phyloP scores from a whole-genome alignment of 73 alveolate species.

The Paramecium biaurelia region DNA sequence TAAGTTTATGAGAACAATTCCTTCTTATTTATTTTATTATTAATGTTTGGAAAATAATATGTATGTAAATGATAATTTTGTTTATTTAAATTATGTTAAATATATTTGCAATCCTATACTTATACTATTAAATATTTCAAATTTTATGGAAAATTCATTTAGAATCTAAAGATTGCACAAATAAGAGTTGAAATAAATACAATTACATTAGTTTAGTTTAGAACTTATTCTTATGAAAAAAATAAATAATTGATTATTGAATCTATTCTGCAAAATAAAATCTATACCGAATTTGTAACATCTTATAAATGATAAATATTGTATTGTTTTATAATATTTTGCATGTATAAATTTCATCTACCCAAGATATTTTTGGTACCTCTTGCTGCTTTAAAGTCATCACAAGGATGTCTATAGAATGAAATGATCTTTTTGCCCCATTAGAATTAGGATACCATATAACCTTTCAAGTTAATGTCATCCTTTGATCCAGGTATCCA shows the following conservation, averaged over 20 bases:
- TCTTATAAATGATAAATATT: neutral
- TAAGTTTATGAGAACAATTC: neutral
- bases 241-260: no score
- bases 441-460: slow-evolving; percentile 50
- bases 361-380: slow-evolving; percentile 67
- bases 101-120: no score
- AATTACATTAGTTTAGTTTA: neutral
- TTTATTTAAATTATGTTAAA: no score
- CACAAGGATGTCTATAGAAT: slow-evolving; percentile 65
- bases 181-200: no score
- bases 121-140: no score
- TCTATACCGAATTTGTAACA: no score
- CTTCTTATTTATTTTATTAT: neutral
- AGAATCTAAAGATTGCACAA: no score
- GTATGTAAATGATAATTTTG: neutral
- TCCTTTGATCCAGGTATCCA: slow-evolving; percentile 67
- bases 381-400: slow-evolving; percentile 66
- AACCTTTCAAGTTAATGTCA: slow-evolving; percentile 60
- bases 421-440: slow-evolving; percentile 65
- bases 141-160: no score
- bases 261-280: neutral
- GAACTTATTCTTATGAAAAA: no score
- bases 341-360: slow-evolving; percentile 45
- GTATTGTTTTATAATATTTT: neutral
- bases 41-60: neutral